Evolutionary conservation across 2,329 filamentous ascomycete species (phyloP), one percentile per base, ranked within the genome.

Genomic region (Diaporthe caulivora): DNA sequence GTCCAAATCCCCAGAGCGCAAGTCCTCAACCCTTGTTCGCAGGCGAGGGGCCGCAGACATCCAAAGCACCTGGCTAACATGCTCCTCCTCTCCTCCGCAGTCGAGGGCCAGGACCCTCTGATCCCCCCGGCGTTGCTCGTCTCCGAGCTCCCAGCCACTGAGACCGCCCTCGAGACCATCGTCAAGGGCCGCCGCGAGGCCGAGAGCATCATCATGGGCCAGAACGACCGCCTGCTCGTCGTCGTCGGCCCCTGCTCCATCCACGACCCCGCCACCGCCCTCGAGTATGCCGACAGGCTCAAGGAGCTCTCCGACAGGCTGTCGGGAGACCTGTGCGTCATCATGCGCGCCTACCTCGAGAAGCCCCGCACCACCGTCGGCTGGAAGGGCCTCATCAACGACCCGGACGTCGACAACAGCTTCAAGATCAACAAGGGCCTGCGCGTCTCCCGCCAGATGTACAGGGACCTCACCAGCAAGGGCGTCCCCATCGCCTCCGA

Each of bases 401-500:
- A 99, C 84, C 97, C 97, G 2, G 95, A 98, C 80, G 98, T 99
- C 82, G 95, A 99, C 84, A 93, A 97, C 83, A 97, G 93, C 81
- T 99, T 94, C 92, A 91, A 98, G 87, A 99, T 99, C 88, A 99
- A 99, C 91, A 98, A 98, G 89, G 97, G 97, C 70, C 90, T 99
- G 72, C 92, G 95, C 40, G 92, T 98, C 72, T 96, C 94, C n/a
- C 91, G 97, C 79, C 93, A 98, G 86, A 89, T 99, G 81, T 99
- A 98, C 87, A 91, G 93, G 79, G 95, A 98, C 81, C 88, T 99
- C 75, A 99, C 96, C 47, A 88, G 88, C 75, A 88, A 89, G 76
- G 97, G 97, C 78, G 95, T 99, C 90, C 97, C 97, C 74, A 97
- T 99, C 83, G 97, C 97, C 73, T 95, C 92, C 76, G 97, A 99